A percentile compares a stretch with the other conserved stretches of the same genome.
These are phyloP conservation scores for Hypoxylon sp. DNA, from an alignment of 2,329 filamentous ascomycete species.

Conservation along the genomic window DNA sequence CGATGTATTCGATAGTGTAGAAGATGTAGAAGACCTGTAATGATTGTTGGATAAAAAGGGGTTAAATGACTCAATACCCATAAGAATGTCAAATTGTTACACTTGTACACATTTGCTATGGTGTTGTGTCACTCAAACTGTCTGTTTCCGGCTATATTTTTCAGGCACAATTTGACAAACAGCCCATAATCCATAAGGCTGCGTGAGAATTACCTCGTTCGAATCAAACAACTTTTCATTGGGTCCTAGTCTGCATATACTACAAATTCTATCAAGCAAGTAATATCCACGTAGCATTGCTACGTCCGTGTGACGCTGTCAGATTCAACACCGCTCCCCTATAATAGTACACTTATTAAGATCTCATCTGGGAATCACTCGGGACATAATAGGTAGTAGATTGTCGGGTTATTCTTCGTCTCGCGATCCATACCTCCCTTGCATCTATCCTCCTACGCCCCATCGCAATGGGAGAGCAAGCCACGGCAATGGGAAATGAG, in stretches of 20 bases:
- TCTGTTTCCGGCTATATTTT: not conserved
- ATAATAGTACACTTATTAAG: constrained; percentile 2
- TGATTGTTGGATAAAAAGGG: not conserved
- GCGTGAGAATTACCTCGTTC: constrained; percentile 24
- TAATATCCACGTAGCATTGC: constrained; percentile 28
- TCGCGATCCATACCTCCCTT: not conserved
- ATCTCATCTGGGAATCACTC: not conserved
- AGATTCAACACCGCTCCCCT: not conserved
- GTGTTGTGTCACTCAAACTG: constrained; percentile 1
- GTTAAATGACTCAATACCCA: not conserved
- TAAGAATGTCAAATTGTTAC: not conserved
- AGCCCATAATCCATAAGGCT: constrained; percentile 19
- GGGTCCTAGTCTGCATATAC: not conserved
- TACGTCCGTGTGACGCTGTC: constrained; percentile 13
- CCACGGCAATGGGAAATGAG: not conserved
- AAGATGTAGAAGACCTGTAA: not conserved
- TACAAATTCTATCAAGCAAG: constrained; percentile 10
- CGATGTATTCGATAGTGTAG: constrained; percentile 1
- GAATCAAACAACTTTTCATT: constrained; percentile 5
- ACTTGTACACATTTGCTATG: constrained; percentile 1
- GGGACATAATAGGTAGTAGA: not conserved
- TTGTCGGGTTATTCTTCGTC: not conserved
- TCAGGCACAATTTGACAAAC: not conserved
- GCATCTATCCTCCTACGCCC: not conserved
- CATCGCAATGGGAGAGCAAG: not conserved